These are phyloP conservation scores for Trichoderma semiorbis DNA, from an alignment of 2,329 filamentous ascomycete species.

Conservation along the genomic window DNA sequence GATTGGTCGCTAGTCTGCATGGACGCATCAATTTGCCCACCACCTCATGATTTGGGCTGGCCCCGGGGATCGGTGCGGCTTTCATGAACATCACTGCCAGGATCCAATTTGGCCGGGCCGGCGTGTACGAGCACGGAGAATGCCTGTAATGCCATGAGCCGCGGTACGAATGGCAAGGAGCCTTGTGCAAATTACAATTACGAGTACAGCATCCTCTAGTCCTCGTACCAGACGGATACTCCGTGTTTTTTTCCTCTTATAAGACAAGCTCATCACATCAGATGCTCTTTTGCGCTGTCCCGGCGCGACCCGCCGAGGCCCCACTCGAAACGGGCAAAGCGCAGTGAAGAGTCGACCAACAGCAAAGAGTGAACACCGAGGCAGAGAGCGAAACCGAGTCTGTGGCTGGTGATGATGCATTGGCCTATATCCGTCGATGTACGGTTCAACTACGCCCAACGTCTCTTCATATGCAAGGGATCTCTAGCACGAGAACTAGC, in stretches of 20 bases:
- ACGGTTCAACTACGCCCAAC: background rate
- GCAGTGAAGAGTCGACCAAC: background rate
- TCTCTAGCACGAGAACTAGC: background rate
- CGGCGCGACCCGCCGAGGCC: slow-evolving; percentile 6
- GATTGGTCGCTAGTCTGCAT: background rate
- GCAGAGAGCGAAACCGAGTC: background rate
- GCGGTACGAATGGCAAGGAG: background rate
- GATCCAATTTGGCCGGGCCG: background rate
- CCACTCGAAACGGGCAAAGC: background rate
- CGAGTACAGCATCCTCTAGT: background rate
- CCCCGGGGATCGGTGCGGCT: background rate
- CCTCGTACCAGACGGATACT: background rate
- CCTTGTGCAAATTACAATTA: background rate
- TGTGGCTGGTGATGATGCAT: background rate
- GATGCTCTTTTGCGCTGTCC: slow-evolving; percentile 9
- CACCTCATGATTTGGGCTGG: background rate
- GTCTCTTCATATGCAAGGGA: background rate
- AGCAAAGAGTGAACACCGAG: background rate
- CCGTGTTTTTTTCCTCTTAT: background rate
- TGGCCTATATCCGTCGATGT: background rate
- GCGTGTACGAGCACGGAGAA: background rate
- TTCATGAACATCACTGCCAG: background rate
- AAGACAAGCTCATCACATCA: background rate
- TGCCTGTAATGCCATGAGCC: background rate
- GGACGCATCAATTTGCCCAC: background rate